Evolutionary conservation across 495 filamentous ascomycete genomes (phyloP).

Genomic region (Beverwykella pulmonaria): DNA sequence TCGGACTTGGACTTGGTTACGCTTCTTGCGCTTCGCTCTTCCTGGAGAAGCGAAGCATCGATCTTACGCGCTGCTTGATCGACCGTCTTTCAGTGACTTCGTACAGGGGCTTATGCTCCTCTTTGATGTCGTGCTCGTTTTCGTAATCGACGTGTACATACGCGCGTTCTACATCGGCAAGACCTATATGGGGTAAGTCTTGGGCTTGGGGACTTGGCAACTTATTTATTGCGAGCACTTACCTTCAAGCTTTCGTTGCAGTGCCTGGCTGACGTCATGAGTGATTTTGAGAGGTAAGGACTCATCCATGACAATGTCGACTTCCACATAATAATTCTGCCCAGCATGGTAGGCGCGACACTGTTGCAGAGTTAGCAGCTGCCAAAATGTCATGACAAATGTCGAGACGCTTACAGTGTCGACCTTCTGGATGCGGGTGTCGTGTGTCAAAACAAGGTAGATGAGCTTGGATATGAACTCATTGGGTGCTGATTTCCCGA

Average conservation of each 20-base stretch:
- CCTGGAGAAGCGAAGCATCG: conserved; percentile 16
- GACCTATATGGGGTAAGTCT: conserved; percentile 33
- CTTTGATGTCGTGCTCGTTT: conserved; percentile 48
- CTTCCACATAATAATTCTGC: conserved; percentile 59
- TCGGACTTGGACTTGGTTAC: not conserved
- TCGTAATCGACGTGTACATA: conserved; percentile 62
- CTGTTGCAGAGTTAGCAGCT: conserved; percentile 23
- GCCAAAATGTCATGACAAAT: conserved; percentile 9
- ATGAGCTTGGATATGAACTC: conserved; percentile 61
- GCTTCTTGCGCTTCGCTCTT: conserved; percentile 3
- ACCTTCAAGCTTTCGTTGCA: conserved; percentile 59
- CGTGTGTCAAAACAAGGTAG: conserved; percentile 60
- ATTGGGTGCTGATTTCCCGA: conserved; percentile 57
- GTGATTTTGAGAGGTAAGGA: conserved; percentile 53
- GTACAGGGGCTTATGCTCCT: conserved; percentile 60
- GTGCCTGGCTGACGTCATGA: conserved; percentile 57
- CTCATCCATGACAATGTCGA: conserved; percentile 61
- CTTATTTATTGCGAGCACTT: conserved; percentile 5
- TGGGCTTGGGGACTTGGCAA: not conserved
- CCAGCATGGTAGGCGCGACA: conserved; percentile 59
- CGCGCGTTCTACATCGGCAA: conserved; percentile 57
- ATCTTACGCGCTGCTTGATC: conserved; percentile 33
- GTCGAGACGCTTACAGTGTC: conserved; percentile 49
- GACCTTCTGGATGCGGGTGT: conserved; percentile 55
- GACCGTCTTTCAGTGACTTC: conserved; percentile 38